Base-by-base conservation (phyloP, 441 rosid genomes). In the Erodium moschatum region DNA sequence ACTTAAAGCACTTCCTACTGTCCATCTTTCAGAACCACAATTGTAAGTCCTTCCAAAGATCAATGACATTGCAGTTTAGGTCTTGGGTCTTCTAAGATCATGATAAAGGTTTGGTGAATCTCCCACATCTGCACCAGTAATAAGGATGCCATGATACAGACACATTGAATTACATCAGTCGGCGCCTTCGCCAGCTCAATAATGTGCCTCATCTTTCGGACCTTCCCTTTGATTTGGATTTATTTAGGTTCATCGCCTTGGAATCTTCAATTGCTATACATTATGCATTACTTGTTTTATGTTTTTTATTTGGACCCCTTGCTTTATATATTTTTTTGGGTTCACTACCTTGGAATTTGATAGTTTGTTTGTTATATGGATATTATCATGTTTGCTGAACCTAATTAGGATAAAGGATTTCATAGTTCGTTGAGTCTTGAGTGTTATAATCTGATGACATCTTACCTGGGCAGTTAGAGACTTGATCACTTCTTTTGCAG, bases 401-500 rank as follows among this genome's bases (percentile, higher is more conserved):
- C 52, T 46, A 38, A 12, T 46, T 46, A 46, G 52, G 52, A 12
- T 46, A 46, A 46, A 46, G 15, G 52, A 11, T 46, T 46, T 46
- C 52, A 5, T 46, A 46, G 52, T 11, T 12, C 42, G 5, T 38
- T 38, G 6, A 33, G 38, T 11, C 13, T 10, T 44, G 50, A 12
- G 52, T 11, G 52, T 12, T 46, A 12, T 46, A 11, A 46, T 11
- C 3, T 11, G 52, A 46, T 46, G 52, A 46, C 66, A 68, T 62
- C 86, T 87, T 89, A 93, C 96, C 81, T 91, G 93, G 76, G 91
- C 92, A 52, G 97, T 90, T 61, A 93, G 89, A 4, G 96, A 88
- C 83, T 88, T 94, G 83, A 94, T 94, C 69, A 94, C 98, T 85
- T 94, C 98, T 79, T 89, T 89, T 66, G 97, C 98, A 66, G 96